Evolutionary conservation across 78 protist species (phyloP), one percentile per base, ranked within the genome.

Genomic region (Polysphondylium violaceum): DNA sequence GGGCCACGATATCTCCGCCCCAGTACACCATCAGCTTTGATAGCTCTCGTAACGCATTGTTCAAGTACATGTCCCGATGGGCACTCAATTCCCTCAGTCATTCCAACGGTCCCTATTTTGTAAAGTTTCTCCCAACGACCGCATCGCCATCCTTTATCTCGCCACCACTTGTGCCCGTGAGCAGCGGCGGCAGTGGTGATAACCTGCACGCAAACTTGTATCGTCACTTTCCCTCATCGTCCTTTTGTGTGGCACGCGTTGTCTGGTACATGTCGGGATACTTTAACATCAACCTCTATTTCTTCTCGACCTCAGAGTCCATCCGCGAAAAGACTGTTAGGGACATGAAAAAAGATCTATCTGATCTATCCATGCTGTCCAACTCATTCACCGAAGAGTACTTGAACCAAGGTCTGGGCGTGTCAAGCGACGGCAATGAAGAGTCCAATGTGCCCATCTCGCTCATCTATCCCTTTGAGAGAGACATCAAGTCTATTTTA

Each of bases 221-320:
- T 14, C 47, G 29, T 23, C 91, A 83, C 36, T 83, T 83, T 67
- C 91, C 91, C 3, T 83, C 91, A 0, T 43, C 79, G 29, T 53
- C 71, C 7, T 83, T 83, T 40, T 55, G 77, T 67, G 53, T 83
- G 12, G n/a, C 69, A 33, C 58, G 64, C 38, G 33, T 83, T 55
- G 73, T 58, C 16, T 83, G 91, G 91, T 77, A 83, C 3, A 43
- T 63, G 33, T 63, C 78, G 29, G 91, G 91, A 21, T 83, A 69
- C 41, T 77, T 58, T 19, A 83, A 55, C 21, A 69, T 83, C 7
- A 83, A 50, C 38, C n/a, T 73, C 12, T 43, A 38, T 35, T 83
- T 83, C 36, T 83, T 83, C 43, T 83, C 91, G 29, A 83, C 91
- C 0, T 64, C 76, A 21, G 91, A 83, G 31, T 60, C 78, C 2